Conservation (phyloP, 2,329 filamentous ascomycete genomes). For the Cucurbitaria berberidis region DNA sequence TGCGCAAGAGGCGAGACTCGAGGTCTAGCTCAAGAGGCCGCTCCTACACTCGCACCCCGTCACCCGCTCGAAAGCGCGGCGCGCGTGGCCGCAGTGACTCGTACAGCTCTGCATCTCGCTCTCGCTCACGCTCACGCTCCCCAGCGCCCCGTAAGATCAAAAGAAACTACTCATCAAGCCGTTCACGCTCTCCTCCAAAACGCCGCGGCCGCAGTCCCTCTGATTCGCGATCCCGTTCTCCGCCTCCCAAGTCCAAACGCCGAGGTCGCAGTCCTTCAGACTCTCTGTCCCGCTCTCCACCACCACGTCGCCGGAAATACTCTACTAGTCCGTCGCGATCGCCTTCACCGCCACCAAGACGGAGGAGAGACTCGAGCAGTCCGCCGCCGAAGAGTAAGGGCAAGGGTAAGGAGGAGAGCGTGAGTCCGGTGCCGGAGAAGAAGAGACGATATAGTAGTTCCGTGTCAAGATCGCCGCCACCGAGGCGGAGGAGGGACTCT, state of each 20-base stretch:
- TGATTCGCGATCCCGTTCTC: slow-evolving; percentile 1
- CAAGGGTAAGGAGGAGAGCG: slow-evolving; percentile 7
- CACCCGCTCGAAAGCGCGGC: slow-evolving; percentile 30
- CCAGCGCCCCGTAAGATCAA: slow-evolving; percentile 28
- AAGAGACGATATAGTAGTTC: slow-evolving; percentile 16
- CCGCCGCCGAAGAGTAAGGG: slow-evolving; percentile 16
- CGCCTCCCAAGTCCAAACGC: slow-evolving; percentile 1
- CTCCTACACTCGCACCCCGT: slow-evolving; percentile 38
- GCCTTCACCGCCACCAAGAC: background rate
- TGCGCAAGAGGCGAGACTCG: slow-evolving; percentile 28
- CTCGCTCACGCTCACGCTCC: slow-evolving; percentile 30
- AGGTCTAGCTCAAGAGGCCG: slow-evolving; percentile 36
- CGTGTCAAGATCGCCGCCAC: slow-evolving; percentile 15
- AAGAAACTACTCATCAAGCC: slow-evolving; percentile 29
- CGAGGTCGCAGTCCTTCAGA: slow-evolving; percentile 13
- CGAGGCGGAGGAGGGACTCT: slow-evolving; percentile 20
- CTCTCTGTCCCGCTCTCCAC: background rate
- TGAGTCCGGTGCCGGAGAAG: slow-evolving; percentile 7
- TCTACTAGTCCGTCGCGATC: slow-evolving; percentile 6
- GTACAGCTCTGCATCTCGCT: slow-evolving; percentile 12
- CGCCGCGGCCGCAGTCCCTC: slow-evolving; percentile 15
- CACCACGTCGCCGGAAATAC: background rate
- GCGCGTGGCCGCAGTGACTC: slow-evolving; percentile 26
- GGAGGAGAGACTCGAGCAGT: slow-evolving; percentile 12
- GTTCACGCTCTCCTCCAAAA: slow-evolving; percentile 17